These are phyloP conservation scores for Candida cerambycidarum DNA, from an alignment of 805 yeast species.

Conservation along the genomic window DNA sequence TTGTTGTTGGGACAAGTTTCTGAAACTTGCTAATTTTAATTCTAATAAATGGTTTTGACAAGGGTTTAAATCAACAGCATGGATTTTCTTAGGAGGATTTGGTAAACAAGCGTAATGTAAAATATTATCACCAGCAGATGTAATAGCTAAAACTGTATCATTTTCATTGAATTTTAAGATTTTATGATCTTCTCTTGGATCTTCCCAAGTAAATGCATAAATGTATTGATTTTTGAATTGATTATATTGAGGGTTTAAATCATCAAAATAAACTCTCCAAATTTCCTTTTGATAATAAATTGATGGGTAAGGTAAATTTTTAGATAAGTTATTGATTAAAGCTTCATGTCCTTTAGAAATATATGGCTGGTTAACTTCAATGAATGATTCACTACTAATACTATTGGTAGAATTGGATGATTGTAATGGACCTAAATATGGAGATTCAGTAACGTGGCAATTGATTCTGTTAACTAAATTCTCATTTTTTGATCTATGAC, in stretches of 20 bases:
- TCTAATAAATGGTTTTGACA: slow-evolving; percentile 79
- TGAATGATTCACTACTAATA: not conserved
- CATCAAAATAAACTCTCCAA: slow-evolving; percentile 82
- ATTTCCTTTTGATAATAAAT: slow-evolving; percentile 73
- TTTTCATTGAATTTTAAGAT: slow-evolving; percentile 59
- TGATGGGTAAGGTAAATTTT: slow-evolving; percentile 76
- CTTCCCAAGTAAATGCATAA: slow-evolving; percentile 91
- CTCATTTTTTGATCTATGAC: slow-evolving; percentile 39
- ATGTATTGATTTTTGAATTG: slow-evolving; percentile 79
- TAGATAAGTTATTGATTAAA: slow-evolving; percentile 58
- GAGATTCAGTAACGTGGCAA: slow-evolving; percentile 78
- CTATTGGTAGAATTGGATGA: slow-evolving; percentile 3
- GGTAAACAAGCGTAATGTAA: slow-evolving; percentile 71
- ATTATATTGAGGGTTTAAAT: slow-evolving; percentile 60
- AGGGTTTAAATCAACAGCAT: slow-evolving; percentile 84
- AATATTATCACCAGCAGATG: slow-evolving; percentile 85
- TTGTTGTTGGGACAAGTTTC: slow-evolving; percentile 54
- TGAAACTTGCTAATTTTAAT: slow-evolving; percentile 71
- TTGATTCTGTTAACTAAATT: slow-evolving; percentile 61
- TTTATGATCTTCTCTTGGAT: slow-evolving; percentile 75
- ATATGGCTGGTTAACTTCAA: slow-evolving; percentile 17
- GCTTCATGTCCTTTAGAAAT: slow-evolving; percentile 76
- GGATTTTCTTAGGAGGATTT: slow-evolving; percentile 72
- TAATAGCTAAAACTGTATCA: slow-evolving; percentile 78
- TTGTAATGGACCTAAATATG: slow-evolving; percentile 64